Evolutionary conservation across 345 rosid species (phyloP), one percentile per base, ranked within the genome.

Genomic region (Pistacia atlantica): DNA sequence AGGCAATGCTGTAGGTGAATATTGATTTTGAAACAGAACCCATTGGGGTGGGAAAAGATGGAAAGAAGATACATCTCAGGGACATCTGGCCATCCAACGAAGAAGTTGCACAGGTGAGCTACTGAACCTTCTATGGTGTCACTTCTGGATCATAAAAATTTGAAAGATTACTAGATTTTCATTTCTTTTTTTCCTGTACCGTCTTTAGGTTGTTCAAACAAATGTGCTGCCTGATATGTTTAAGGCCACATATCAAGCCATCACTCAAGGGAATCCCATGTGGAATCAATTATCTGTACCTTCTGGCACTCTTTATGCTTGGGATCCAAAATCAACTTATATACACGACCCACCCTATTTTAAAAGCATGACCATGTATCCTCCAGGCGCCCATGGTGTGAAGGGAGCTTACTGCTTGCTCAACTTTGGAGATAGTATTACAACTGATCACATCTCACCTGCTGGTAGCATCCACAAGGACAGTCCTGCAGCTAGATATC

Each of bases 401-500:
- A 94, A 91, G 81, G 90, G 91, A 66, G 97, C 97, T 58, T 90
- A 91, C 87, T 94, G 98, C 85, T 82, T 94, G 66, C 93, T 94
- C 42, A 91, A 90, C 78, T 87, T 92, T 16, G 97, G 98, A 65
- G 97, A 92, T 75, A 92, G 97, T 80, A 94, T 94, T 73, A 94
- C 98, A 10, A 92, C 97, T 10, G 98, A 94, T 78, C 97, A 94
- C 87, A 92, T 92, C 69, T 94, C 97, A 58, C 97, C 96, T 37
- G 97, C 98, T 78, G 97, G 98, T 25, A 94, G 93, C 84, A 94
- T 94, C 79, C 96, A 92, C 81, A 94, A 82, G 75, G 97, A 94
- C 77, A 94, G 97, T 73, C 94, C 96, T 14, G 98, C 98, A 69
- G 98, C 98, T 35, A 87, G 83, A 70, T 90, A 81, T 79, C 94